These are phyloP conservation scores for Cokeromyces recurvatus DNA, from an alignment of 371 early-diverging fungal genomes.

Conservation along the genomic window DNA sequence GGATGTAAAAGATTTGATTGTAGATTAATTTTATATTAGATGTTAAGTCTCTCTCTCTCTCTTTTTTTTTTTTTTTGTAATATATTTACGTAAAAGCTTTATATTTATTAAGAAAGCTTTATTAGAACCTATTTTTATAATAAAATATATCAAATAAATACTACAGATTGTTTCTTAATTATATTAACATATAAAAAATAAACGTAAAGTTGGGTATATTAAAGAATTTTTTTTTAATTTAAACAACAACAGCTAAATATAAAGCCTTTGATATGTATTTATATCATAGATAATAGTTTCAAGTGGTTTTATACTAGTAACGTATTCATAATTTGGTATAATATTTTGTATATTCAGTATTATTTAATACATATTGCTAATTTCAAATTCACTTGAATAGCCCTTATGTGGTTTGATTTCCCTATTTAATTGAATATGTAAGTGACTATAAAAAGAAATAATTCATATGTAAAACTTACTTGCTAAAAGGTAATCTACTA, in stretches of 20 bases:
- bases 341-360: not conserved
- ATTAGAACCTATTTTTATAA: no score
- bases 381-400: slow-evolving; percentile 25
- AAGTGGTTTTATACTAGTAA: no score
- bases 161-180: no score
- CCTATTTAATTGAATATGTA: not conserved
- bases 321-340: not conserved
- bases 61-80: not conserved
- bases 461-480: slow-evolving; percentile 24
- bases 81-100: no score
- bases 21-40: slow-evolving; percentile 42
- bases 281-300: no score
- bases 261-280: no score
- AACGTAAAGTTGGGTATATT: no score
- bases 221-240: no score
- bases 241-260: no score
- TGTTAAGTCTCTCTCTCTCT: not conserved
- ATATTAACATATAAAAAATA: not conserved
- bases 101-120: no score
- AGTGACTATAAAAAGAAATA: not conserved
- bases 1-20: slow-evolving; percentile 91
- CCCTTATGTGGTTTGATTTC: slow-evolving; percentile 13
- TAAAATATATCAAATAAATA: no score
- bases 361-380: not conserved
- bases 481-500: slow-evolving; percentile 16